Base-by-base conservation (phyloP, 2,329 filamentous ascomycete species). In the Penicillium rolfsii region DNA sequence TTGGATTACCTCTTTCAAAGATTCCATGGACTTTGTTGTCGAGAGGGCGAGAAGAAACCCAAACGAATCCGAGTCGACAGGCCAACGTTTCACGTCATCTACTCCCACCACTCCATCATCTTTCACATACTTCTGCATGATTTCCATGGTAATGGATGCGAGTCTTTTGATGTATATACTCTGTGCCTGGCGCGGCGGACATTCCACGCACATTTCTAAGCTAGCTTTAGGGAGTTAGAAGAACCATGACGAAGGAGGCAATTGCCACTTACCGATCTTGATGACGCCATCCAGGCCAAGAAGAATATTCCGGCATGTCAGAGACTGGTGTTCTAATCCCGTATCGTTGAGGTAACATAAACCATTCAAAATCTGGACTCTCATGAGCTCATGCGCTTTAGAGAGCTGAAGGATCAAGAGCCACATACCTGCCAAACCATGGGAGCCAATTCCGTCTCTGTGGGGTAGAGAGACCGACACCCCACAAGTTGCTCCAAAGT, bases 41-140 rank as follows among this genome's bases (percentile, higher is more conserved):
- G 63, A 69, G 52, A 66, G 73, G 24, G 59, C 58, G 8, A 69
- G 74, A 50, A 77, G 73, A 62, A 78, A 77, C 53, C 61, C 63
- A 45, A 76, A 57, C 40, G 72, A 63, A 56, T 69, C 57, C 35
- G 70, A 72, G 49, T 62, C 26, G 16, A 50, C 28, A 22, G 46
- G 69, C 74, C 68, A 78, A 57, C 70, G 69, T 52, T 72, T 35
- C 43, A 74, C 50, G 64, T 77, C 62, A 52, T 76, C 68, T 33
- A 77, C 65, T 22, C 74, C 68, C 53, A 75, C 64, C 59, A 63
- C 67, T 41, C 71, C 64, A 62, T 76, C 67, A 40, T 73, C 70
- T 64, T 76, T 76, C 33, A 65, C 52, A 61, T 75, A 75, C 65
- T 75, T 76, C 52, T 76, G 66, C 67, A 77, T 75, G 19, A 76